phyloP scores from a whole-genome alignment of 2,329 filamentous ascomycete species.

The Pyricularia pennisetigena region DNA sequence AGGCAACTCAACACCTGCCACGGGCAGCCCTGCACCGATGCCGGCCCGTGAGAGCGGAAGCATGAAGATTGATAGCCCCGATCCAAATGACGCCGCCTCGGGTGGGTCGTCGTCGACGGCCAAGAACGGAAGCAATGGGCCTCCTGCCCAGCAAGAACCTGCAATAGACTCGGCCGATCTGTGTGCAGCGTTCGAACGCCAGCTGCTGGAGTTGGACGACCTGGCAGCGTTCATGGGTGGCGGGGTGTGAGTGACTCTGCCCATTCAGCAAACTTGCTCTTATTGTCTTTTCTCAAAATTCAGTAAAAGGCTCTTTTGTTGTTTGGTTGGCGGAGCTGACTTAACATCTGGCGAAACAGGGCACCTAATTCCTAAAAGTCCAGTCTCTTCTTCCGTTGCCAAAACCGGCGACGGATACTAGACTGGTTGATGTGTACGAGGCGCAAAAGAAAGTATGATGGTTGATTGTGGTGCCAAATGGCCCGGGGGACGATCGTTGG shows the following conservation, averaged over 20 bases:
- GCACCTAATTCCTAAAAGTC: not conserved
- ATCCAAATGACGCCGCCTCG: not conserved
- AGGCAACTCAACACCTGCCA: constrained; percentile 34
- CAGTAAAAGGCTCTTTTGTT: not conserved
- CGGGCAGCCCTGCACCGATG: constrained; percentile 28
- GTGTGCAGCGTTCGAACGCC: constrained; percentile 48
- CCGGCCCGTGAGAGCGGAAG: constrained; percentile 7
- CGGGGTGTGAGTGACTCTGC: constrained; percentile 33
- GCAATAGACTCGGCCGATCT: constrained; percentile 26
- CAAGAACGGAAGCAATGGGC: not conserved
- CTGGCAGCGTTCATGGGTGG: constrained; percentile 54
- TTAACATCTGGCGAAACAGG: not conserved
- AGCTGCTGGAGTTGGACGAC: constrained; percentile 50
- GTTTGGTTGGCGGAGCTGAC: not conserved
- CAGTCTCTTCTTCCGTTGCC: too few species aligned
- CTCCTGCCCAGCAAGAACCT: not conserved
- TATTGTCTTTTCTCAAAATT: not conserved
- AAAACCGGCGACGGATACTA: not conserved
- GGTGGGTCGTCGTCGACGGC: constrained; percentile 1
- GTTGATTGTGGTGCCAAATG: not conserved
- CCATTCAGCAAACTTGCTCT: not conserved
- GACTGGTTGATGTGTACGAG: not conserved
- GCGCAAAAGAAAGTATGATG: not conserved
- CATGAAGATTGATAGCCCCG: constrained; percentile 13
- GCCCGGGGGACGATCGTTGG: not conserved